These are phyloP conservation scores for Botrytis elliptica DNA, from an alignment of 2,329 filamentous ascomycete genomes.

Conservation along the genomic window DNA sequence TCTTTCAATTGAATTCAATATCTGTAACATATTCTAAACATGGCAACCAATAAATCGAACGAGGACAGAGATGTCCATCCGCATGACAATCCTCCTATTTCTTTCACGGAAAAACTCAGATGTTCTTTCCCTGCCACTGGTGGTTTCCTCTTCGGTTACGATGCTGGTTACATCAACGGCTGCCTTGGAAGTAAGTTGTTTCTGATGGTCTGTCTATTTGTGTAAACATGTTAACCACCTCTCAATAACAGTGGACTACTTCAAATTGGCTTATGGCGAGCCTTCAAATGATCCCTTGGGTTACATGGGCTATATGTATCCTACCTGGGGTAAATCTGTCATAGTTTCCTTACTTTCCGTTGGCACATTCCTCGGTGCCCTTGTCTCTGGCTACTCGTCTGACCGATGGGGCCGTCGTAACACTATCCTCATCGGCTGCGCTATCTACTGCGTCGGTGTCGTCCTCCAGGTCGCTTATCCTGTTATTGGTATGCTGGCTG, in stretches of 20 bases:
- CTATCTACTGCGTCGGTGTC: conserved; percentile 32
- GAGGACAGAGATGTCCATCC: conserved; percentile 42
- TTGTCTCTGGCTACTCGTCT: conserved; percentile 43
- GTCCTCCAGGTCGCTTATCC: conserved; percentile 37
- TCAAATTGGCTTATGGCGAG: conserved; percentile 13
- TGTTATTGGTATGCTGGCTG: conserved; percentile 54
- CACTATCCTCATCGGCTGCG: conserved; percentile 32
- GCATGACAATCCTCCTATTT: conserved; percentile 64
- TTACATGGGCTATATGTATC: conserved; percentile 42
- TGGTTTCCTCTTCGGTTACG: conserved; percentile 61
- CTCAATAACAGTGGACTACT: conserved; percentile 17
- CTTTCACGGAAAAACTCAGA: conserved; percentile 64
- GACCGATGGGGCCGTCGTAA: conserved; percentile 42
- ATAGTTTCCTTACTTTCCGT: conserved; percentile 69
- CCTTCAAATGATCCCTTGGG: neutral
- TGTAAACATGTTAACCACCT: neutral
- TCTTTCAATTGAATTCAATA: neutral
- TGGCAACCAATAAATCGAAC: conserved; percentile 29
- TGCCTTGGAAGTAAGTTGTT: conserved; percentile 52
- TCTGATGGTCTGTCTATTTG: conserved; percentile 22
- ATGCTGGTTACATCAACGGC: conserved; percentile 73
- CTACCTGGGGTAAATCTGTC: conserved; percentile 61
- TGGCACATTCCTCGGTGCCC: conserved; percentile 71
- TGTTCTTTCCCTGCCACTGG: conserved; percentile 70
- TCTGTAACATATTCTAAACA: neutral